Percentiles rank a stretch among this genome's conserved stretches.
phyloP scores from a whole-genome alignment of 345 rosid genomes.

The Rhizophora mangle region DNA sequence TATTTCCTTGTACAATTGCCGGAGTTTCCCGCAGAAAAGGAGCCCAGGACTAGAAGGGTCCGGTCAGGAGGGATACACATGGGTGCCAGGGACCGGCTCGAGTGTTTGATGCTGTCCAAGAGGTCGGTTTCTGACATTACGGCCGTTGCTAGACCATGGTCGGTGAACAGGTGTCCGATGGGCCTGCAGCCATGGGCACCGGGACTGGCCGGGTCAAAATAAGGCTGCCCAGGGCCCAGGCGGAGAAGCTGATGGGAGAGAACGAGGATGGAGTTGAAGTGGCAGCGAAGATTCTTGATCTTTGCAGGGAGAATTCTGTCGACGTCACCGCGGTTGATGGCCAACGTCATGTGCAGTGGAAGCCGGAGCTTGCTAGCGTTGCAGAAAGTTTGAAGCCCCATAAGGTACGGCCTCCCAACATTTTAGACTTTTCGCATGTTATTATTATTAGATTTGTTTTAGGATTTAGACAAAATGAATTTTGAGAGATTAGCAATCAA shows the following conservation, averaged over 20 bases:
- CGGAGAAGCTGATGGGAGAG: slow-evolving; percentile 20
- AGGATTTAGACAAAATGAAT: too few species aligned
- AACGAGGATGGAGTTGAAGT: slow-evolving; percentile 16
- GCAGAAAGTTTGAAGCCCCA: slow-evolving; percentile 11
- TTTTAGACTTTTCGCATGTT: too few species aligned
- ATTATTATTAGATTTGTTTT: too few species aligned
- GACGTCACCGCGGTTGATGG: not conserved
- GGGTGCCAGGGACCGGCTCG: slow-evolving; percentile 26
- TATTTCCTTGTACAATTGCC: slow-evolving; percentile 24
- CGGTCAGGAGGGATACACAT: slow-evolving; percentile 18
- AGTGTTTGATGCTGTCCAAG: slow-evolving; percentile 21
- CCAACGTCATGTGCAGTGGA: slow-evolving; percentile 7
- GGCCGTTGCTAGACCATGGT: not conserved
- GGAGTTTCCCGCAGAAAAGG: slow-evolving; percentile 7
- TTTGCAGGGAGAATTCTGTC: slow-evolving; percentile 19
- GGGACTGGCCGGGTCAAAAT: slow-evolving; percentile 14
- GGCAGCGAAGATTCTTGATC: slow-evolving; percentile 23
- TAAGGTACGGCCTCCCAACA: slow-evolving; percentile 2
- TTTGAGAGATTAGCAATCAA: too few species aligned
- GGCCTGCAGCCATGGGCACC: not conserved
- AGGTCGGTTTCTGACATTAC: slow-evolving; percentile 22
- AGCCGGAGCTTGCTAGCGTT: slow-evolving; percentile 19
- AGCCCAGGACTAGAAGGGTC: slow-evolving; percentile 12
- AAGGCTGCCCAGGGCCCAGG: slow-evolving; percentile 23
- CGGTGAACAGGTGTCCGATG: not conserved